Evolutionary conservation across 1,284 basidiomycete genomes (phyloP).

Genomic region (Papiliotrema laurentii): DNA sequence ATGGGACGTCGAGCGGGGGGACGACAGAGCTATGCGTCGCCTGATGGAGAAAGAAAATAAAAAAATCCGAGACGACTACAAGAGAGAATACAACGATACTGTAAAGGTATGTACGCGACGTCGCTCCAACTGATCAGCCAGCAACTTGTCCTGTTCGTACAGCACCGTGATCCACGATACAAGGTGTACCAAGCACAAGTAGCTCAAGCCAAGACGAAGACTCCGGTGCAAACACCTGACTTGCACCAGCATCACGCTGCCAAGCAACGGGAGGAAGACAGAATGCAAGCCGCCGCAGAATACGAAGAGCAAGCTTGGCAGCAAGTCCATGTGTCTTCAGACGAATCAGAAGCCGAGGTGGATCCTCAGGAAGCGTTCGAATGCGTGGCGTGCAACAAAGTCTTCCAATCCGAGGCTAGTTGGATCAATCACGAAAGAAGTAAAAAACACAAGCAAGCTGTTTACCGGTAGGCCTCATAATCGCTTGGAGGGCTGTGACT

Average conservation of each 20-base stretch:
- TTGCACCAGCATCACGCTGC: constrained; percentile 6
- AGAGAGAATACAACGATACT: constrained; percentile 89
- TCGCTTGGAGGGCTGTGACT: constrained; percentile 48
- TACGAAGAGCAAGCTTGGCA: constrained; percentile 71
- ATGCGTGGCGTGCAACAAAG: constrained; percentile 92
- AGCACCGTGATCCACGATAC: constrained; percentile 91
- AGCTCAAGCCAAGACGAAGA: constrained; percentile 22
- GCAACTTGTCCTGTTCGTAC: constrained; percentile 79
- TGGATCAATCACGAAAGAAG: constrained; percentile 97
- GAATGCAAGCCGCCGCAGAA: constrained; percentile 24
- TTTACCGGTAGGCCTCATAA: constrained; percentile 56
- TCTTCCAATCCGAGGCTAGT: constrained; percentile 84
- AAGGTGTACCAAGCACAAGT: constrained; percentile 64
- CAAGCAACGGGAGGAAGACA: constrained; percentile 20
- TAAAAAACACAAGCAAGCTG: constrained; percentile 87
- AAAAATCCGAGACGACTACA: constrained; percentile 77
- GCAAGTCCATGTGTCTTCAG: constrained; percentile 58
- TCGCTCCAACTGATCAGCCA: constrained; percentile 34
- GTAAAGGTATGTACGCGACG: constrained; percentile 60
- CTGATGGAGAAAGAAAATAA: constrained; percentile 97
- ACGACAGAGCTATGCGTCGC: constrained; percentile 76
- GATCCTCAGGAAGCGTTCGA: constrained; percentile 59
- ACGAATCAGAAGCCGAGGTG: constrained; percentile 49
- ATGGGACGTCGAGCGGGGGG: constrained; percentile 78
- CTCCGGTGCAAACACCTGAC: not conserved